Conservation (phyloP, 2,329 filamentous ascomycete species). For the Sclerotinia borealis region DNA sequence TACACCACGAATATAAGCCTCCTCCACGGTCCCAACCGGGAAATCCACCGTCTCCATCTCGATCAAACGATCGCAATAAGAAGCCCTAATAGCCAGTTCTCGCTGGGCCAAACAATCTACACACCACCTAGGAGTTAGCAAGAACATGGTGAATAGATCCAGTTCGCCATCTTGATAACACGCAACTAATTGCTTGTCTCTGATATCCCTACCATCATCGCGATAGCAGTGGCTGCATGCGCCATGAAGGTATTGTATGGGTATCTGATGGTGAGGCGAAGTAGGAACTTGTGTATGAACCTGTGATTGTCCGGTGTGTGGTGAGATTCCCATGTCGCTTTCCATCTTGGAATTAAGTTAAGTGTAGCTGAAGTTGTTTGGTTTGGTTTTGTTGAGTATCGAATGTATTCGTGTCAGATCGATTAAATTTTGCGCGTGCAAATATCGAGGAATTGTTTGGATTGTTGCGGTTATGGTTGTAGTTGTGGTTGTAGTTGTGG, state of each 20-base stretch:
- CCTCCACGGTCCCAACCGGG: background rate
- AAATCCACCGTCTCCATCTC: background rate
- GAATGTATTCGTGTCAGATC: background rate
- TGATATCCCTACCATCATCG: slow-evolving; percentile 7
- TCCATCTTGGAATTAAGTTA: background rate
- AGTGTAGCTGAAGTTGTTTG: background rate
- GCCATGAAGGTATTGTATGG: slow-evolving; percentile 4
- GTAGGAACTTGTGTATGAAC: background rate
- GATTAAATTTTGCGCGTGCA: background rate
- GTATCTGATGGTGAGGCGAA: background rate
- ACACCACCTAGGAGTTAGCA: slow-evolving; percentile 9
- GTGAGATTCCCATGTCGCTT: background rate
- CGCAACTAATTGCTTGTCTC: slow-evolving; percentile 5
- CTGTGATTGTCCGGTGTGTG: background rate
- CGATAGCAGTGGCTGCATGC: slow-evolving; percentile 7
- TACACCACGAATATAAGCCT: slow-evolving; percentile 1
- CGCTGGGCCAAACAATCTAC: background rate
- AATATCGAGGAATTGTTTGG: background rate
- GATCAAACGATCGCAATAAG: slow-evolving; percentile 1
- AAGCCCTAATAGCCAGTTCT: background rate
- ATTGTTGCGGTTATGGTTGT: background rate
- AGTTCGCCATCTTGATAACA: background rate
- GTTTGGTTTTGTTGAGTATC: background rate
- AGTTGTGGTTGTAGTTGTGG: background rate
- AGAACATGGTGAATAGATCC: background rate